phyloP scores from a whole-genome alignment of 495 filamentous ascomycete species.

The Penicillium parvum region DNA sequence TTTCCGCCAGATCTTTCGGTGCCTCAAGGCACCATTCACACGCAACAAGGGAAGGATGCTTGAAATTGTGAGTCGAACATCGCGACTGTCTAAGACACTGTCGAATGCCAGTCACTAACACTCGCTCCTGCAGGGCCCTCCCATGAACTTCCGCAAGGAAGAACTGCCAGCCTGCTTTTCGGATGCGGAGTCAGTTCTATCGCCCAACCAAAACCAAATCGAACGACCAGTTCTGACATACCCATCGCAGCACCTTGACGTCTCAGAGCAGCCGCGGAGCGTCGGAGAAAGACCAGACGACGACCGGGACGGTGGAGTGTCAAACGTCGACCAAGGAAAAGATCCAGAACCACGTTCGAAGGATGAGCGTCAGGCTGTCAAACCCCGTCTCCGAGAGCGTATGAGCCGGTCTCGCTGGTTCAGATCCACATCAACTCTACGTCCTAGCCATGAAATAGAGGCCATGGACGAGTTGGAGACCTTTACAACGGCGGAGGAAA shows the following conservation, averaged over 20 bases:
- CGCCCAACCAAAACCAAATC: constrained; percentile 13
- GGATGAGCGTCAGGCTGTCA: constrained; percentile 29
- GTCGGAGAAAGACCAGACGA: constrained; percentile 30
- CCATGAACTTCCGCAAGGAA: constrained; percentile 46
- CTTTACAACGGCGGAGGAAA: constrained; percentile 1
- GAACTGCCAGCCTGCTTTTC: constrained; percentile 37
- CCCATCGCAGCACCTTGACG: constrained; percentile 35
- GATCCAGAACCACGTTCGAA: constrained; percentile 31
- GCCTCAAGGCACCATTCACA: constrained; percentile 35
- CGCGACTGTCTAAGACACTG: no score
- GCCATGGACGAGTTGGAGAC: not conserved
- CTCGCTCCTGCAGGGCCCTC: constrained; percentile 30
- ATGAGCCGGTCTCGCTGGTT: constrained; percentile 15
- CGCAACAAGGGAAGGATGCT: constrained; percentile 26
- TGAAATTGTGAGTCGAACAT: constrained; percentile 38
- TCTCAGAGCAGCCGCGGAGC: constrained; percentile 31
- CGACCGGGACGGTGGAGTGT: constrained; percentile 23
- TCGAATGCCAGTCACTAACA: constrained; percentile 4
- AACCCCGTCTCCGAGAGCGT: constrained; percentile 20
- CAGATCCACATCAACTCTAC: not conserved
- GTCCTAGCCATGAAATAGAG: constrained; percentile 2
- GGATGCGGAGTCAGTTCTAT: constrained; percentile 43
- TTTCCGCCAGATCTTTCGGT: constrained; percentile 37
- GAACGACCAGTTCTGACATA: constrained; percentile 30
- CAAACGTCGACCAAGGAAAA: constrained; percentile 30